Evolutionary conservation across 305 asterid species (phyloP).

Genomic region (Fraxinus angustifolia): DNA sequence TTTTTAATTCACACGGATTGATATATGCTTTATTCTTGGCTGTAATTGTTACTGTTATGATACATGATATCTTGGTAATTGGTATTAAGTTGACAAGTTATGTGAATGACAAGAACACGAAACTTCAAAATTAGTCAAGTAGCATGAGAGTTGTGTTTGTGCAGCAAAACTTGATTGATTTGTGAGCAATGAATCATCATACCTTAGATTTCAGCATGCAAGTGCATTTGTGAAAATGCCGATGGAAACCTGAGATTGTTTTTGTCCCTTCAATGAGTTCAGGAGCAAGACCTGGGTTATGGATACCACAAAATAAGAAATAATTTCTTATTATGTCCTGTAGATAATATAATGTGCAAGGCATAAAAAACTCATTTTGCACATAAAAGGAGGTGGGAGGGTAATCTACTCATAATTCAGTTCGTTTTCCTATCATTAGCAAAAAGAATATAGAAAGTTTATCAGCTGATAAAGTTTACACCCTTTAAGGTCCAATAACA

Average conservation of each 20-base stretch:
- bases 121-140: background rate
- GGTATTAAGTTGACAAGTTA: background rate
- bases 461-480: background rate
- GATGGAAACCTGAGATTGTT: conserved; percentile 73
- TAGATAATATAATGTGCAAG: background rate
- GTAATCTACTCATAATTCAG: background rate
- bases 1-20: background rate
- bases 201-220: conserved; percentile 82
- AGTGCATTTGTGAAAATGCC: conserved; percentile 78
- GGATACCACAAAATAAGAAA: conserved; percentile 11
- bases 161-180: conserved; percentile 2
- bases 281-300: conserved; percentile 58
- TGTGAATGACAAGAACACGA: background rate
- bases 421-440: background rate
- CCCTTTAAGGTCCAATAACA: background rate
- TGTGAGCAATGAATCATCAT: conserved; percentile 22
- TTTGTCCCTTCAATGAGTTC: conserved; percentile 68
- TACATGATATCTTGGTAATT: background rate
- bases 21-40: background rate
- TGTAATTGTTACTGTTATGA: background rate
- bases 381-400: background rate
- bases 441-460: background rate
- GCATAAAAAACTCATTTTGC: background rate
- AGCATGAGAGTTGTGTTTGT: background rate
- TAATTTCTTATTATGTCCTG: background rate